A percentile compares a stretch with the other conserved stretches of the same genome.
These are phyloP conservation scores for Pedinophyceae sp. DNA, from an alignment of 139 green algal species.

Conservation along the genomic window DNA sequence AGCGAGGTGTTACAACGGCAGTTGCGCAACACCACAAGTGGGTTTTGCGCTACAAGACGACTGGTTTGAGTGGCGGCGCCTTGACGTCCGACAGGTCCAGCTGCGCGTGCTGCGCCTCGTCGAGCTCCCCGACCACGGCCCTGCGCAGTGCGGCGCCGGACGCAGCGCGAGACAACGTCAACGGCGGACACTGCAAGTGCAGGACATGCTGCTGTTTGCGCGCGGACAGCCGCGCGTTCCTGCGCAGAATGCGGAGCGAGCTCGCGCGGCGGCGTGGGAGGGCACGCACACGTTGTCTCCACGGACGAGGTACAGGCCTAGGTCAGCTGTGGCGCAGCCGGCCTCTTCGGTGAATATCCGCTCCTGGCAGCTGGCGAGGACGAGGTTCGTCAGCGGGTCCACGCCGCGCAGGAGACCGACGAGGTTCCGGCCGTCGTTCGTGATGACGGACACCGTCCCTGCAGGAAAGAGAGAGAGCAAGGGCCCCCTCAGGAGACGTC, in stretches of 20 bases:
- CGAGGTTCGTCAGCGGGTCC: constrained; percentile 86
- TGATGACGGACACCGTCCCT: constrained; percentile 59
- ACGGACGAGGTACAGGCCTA: constrained; percentile 81
- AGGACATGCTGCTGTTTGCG: constrained; percentile 1
- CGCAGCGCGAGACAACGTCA: too few relatives aligned
- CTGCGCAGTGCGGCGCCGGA: constrained; percentile 25
- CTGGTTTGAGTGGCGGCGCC: constrained; percentile 56
- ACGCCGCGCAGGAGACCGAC: constrained; percentile 76
- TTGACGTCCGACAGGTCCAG: constrained; percentile 46
- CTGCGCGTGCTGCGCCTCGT: constrained; percentile 64
- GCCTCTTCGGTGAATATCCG: constrained; percentile 72
- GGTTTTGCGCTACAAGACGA: too few relatives aligned
- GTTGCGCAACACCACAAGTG: too few relatives aligned
- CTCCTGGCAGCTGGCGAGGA: constrained; percentile 83
- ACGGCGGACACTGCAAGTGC: neutral
- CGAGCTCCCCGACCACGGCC: constrained; percentile 82
- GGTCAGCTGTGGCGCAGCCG: too few relatives aligned
- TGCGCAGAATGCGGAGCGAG: neutral
- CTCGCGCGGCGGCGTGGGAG: neutral
- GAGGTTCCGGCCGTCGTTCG: constrained; percentile 69
- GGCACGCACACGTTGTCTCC: constrained; percentile 85
- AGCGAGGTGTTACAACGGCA: too few relatives aligned
- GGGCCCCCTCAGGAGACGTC: too few relatives aligned
- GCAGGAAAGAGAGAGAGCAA: constrained; percentile 1
- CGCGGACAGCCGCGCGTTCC: neutral